Conservation (phyloP, 116 monocot species). For the Iris pallida region DNA sequence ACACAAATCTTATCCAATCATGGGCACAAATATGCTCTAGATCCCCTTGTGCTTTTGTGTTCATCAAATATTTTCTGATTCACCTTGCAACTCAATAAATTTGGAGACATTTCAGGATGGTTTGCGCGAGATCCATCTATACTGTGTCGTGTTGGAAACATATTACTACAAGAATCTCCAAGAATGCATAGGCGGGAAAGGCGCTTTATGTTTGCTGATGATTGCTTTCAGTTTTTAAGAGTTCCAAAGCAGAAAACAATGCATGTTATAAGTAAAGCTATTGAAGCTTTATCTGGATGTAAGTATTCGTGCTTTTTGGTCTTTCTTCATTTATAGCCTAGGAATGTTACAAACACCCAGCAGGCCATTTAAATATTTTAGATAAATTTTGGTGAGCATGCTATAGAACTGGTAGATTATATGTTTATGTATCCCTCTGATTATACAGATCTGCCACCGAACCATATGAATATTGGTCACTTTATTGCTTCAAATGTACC, state of each 20-base stretch:
- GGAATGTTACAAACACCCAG: too few species aligned
- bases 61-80: background rate
- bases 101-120: conserved; percentile 46
- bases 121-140: conserved; percentile 70
- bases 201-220: conserved; percentile 79
- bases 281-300: conserved; percentile 82
- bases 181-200: conserved; percentile 33
- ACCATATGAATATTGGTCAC: conserved; percentile 74
- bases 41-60: too few species aligned
- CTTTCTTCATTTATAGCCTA: too few species aligned
- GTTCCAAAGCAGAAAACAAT: conserved; percentile 77
- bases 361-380: too few species aligned
- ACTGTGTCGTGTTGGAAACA: conserved; percentile 64
- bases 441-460: conserved; percentile 23
- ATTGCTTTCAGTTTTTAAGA: conserved; percentile 77
- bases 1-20: too few species aligned
- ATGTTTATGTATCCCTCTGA: too few species aligned
- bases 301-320: conserved; percentile 18
- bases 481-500: conserved; percentile 81
- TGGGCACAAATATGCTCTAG: too few species aligned
- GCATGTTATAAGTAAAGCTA: conserved; percentile 70
- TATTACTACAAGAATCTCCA: conserved; percentile 58
- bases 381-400: too few species aligned
- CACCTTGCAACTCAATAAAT: background rate
- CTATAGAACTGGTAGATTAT: too few species aligned